Conservation (phyloP, 2,329 filamentous ascomycete species). For the Aureobasidium mangrovei region DNA sequence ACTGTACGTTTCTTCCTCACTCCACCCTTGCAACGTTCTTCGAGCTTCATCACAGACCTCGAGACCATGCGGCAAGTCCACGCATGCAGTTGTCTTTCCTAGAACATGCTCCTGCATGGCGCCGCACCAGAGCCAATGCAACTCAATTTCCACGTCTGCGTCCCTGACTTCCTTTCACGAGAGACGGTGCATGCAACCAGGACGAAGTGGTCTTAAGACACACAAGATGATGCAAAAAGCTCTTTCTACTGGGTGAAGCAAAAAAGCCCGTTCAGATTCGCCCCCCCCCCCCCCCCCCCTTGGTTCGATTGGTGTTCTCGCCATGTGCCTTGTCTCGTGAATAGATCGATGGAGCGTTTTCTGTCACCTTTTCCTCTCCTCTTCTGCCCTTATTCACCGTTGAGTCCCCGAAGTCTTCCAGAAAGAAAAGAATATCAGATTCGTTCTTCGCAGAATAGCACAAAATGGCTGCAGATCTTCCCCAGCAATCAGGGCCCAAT, state of each 20-base stretch:
- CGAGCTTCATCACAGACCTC: too few species aligned
- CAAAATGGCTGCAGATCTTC: not conserved
- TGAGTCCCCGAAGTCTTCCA: too few species aligned
- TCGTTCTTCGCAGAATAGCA: not conserved
- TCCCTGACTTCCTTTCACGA: not conserved
- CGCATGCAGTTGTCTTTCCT: not conserved
- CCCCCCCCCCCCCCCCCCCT: too few species aligned
- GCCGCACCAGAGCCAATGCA: not conserved
- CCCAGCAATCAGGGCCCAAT: not conserved
- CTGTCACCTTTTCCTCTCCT: not conserved
- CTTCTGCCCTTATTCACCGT: not conserved
- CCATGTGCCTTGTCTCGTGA: not conserved
- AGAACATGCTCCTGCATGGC: not conserved
- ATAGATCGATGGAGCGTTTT: too few species aligned
- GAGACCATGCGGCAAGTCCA: not conserved
- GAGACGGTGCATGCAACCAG: not conserved
- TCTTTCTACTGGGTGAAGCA: not conserved
- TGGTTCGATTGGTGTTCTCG: not conserved
- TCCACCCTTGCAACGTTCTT: too few species aligned
- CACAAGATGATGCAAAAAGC: constrained; percentile 6
- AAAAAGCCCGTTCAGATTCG: not conserved
- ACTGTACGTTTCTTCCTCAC: too few species aligned
- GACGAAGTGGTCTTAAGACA: not conserved
- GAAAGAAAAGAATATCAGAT: not conserved
- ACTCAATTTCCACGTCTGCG: not conserved